Evolutionary conservation across 2,329 filamentous ascomycete species (phyloP), one percentile per base, ranked within the genome.

Genomic region (Moelleriella libera): DNA sequence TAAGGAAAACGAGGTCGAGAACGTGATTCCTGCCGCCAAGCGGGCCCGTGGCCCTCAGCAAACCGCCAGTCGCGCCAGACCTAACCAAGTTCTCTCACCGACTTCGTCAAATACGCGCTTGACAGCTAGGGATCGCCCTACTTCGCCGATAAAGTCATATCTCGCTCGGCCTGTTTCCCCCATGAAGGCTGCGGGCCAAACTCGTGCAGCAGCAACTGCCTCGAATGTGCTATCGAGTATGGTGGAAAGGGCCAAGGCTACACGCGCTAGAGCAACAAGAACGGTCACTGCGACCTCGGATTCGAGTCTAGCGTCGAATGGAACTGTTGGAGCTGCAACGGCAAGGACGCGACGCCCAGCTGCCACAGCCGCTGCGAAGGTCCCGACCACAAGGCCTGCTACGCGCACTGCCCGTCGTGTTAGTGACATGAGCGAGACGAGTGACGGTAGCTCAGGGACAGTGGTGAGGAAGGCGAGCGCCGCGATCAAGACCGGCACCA

Each of bases 51-150:
- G 65, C 9, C 63, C 65, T 48, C 69, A 65, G 21, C 67, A 66
- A 49, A 70, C 66, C 30, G 52, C 63, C 51, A 56, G 65, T 54
- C 50, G 51, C 44, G 56, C 64, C 41, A 60, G 60, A 53, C 63
- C 76, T 51, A 66, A 72, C 45, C 73, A 83, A 61, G 75, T 94
- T 39, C 71, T 94, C 3, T 94, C 88, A 1, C 88, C 88, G 2
- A 83, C 85, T 46, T 89, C 86, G 0, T 82, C 83, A 49, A 94
- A 94, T 59, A 84, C 85, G 5, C 80, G 85, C 46, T 73, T 84
- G 12, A 68, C 54, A 49, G 61, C 63, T 21, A 75, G 78, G 45
- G 68, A 62, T 53, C 62, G 69, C 7, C 65, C 68, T 2, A 58
- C 60, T 5, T 76, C 78, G n/a, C 73, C 76, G 11, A 63, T 67